Evolutionary conservation across 2,329 filamentous ascomycete genomes (phyloP), one percentile per base, ranked within the genome.

Genomic region (Pseudogymnoascus sp.): DNA sequence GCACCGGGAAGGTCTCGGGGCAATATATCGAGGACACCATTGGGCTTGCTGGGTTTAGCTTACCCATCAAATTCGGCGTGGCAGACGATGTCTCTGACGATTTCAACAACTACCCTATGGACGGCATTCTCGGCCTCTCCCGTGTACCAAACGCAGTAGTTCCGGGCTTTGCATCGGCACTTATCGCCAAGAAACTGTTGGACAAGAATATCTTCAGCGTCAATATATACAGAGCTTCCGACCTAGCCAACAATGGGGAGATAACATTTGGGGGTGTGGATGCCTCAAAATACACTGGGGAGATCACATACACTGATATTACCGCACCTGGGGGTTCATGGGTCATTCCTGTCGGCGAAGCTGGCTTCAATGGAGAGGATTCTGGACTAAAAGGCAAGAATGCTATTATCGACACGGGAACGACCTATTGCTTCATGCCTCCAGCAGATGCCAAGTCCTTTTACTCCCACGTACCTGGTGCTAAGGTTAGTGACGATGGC

Each of bases 381-480:
- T 81, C 82, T 11, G 66, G 66, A n/a, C 63, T 71, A 8, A 72
- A 70, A 0, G 75, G 74, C 37, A 84, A 82, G 10, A 74, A 80
- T 59, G 89, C 88, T 33, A 91, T 92, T 72, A 87, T 96, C 68
- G 92, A 96, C 74, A 92, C 90, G 0, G 91, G 91, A 60, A 95
- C 91, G 0, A 90, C 88, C 0, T 95, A 88, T 72, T 83, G 91
- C 28, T 86, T 96, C 66, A 84, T 90, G 5, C 89, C 91, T 0
- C 75, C 80, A 0, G 77, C 77, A 2, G 87, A 92, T 69, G 89
- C 91, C 1, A 79, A 82, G 50, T 79, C 81, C 8, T 72, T 96
- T 6, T 90, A 96, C 75, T 77, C 79, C 33, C 75, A 85, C 31
- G 86, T 96, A 37, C 83, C 87, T 0, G 59, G 59, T 31, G 86